A percentile compares a stretch with the other conserved stretches of the same genome.
These are phyloP conservation scores for Boletellus ananiceps DNA, from an alignment of 768 basidiomycete genomes.

Conservation along the genomic window DNA sequence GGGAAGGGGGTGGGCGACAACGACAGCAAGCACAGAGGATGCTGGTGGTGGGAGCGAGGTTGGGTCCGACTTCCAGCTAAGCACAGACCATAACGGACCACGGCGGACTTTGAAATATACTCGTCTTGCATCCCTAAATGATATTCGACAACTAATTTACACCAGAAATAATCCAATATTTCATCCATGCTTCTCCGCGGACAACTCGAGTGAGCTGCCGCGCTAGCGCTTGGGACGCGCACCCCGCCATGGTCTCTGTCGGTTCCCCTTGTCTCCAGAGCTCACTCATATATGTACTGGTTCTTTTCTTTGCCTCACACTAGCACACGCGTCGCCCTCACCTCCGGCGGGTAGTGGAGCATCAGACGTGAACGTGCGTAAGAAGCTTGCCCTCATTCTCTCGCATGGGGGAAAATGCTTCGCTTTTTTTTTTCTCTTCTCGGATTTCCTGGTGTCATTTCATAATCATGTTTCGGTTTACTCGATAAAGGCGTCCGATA, in stretches of 20 bases:
- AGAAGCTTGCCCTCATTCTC: constrained; percentile 20
- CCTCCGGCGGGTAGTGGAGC: constrained; percentile 15
- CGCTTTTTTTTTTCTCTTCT: constrained; percentile 5
- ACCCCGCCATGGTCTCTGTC: neutral
- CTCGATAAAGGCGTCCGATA: constrained; percentile 4
- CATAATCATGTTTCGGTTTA: neutral
- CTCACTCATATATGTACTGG: neutral
- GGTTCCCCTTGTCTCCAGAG: neutral
- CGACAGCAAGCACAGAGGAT: constrained; percentile 33
- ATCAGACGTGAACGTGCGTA: constrained; percentile 24
- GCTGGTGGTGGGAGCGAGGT: constrained; percentile 58
- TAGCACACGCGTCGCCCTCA: constrained; percentile 15
- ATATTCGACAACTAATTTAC: constrained; percentile 15
- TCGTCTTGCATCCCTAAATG: constrained; percentile 18
- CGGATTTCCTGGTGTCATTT: constrained; percentile 8
- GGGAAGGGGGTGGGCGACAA: constrained; percentile 36
- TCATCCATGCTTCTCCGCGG: neutral
- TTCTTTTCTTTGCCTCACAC: neutral
- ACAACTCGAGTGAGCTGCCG: no score
- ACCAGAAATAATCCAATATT: neutral
- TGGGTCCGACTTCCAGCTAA: constrained; percentile 41
- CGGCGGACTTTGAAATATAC: constrained; percentile 30
- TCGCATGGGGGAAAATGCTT: constrained; percentile 11
- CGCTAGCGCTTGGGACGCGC: no score
- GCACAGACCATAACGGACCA: constrained; percentile 35